Conservation (phyloP, 2,329 filamentous ascomycete species). For the Fonsecaea multimorphosa region DNA sequence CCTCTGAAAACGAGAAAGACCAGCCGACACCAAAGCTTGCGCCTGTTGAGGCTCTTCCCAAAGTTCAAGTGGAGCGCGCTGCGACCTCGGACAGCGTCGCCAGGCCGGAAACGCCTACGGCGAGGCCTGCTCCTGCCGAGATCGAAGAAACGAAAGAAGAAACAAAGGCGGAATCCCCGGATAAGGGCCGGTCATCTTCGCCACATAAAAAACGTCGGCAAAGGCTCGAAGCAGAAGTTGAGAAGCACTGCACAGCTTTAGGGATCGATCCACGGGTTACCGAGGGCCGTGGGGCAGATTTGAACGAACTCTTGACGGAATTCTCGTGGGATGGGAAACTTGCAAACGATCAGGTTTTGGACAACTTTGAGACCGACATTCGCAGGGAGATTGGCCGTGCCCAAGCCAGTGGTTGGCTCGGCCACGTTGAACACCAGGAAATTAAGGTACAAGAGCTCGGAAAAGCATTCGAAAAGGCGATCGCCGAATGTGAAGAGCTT, state of each 20-base stretch:
- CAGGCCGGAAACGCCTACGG: conserved; percentile 22
- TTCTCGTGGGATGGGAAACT: conserved; percentile 86
- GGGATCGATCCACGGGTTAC: conserved; percentile 79
- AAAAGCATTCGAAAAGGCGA: conserved; percentile 82
- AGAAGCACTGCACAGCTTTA: conserved; percentile 76
- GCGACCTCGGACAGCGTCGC: conserved; percentile 43
- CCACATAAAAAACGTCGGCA: conserved; percentile 65
- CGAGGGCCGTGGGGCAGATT: conserved; percentile 76
- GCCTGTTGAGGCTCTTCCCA: conserved; percentile 45
- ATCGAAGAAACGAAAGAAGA: conserved; percentile 41
- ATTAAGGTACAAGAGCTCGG: conserved; percentile 88
- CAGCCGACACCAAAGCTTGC: conserved; percentile 38
- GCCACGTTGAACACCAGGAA: conserved; percentile 82
- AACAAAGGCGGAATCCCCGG: conserved; percentile 47
- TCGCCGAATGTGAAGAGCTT: conserved; percentile 92
- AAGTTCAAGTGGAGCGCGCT: conserved; percentile 49
- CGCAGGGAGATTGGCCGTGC: conserved; percentile 87
- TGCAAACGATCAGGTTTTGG: conserved; percentile 75
- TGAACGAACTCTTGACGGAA: conserved; percentile 81
- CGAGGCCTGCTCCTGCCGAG: conserved; percentile 23
- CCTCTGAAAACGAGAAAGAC: conserved; percentile 43
- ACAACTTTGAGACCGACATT: conserved; percentile 80
- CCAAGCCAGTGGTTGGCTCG: conserved; percentile 91
- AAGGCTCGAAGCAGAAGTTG: conserved; percentile 73
- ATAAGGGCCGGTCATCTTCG: conserved; percentile 40